phyloP scores from a whole-genome alignment of 106 monocot species.

The Allium sativum region DNA sequence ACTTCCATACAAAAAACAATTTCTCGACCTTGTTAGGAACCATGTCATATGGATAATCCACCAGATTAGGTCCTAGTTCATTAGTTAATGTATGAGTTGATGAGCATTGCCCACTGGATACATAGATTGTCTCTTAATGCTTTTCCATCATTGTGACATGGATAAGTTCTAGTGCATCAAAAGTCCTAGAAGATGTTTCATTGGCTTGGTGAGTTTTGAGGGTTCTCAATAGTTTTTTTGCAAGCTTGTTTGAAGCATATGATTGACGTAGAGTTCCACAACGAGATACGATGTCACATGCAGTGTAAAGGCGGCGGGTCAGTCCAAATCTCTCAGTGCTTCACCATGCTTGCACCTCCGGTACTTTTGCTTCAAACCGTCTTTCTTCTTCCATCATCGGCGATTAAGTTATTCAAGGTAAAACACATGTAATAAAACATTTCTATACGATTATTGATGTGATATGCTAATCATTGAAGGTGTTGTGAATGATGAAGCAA shows the following conservation, averaged over 20 bases:
- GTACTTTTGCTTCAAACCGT: constrained; percentile 73
- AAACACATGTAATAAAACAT: neutral
- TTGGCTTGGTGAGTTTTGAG: constrained; percentile 68
- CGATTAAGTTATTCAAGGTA: neutral
- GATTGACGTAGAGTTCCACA: constrained; percentile 62
- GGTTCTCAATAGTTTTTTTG: constrained; percentile 80
- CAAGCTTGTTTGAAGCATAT: constrained; percentile 62
- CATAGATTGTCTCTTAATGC: constrained; percentile 81
- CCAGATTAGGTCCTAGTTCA: constrained; percentile 94
- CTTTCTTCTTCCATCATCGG: constrained; percentile 81
- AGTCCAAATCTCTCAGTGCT: constrained; percentile 57
- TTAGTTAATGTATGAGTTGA: constrained; percentile 85
- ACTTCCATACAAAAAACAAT: constrained; percentile 80
- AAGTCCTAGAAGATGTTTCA: constrained; percentile 82
- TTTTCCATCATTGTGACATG: constrained; percentile 93
- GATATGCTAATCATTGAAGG: constrained; percentile 34
- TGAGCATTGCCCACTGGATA: constrained; percentile 97
- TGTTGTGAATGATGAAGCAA: constrained; percentile 36
- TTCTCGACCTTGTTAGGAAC: constrained; percentile 95
- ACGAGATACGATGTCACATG: constrained; percentile 72
- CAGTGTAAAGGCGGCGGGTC: constrained; percentile 71
- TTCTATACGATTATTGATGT: neutral
- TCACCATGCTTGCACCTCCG: constrained; percentile 83
- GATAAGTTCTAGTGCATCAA: constrained; percentile 89
- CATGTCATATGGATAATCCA: constrained; percentile 96